These are phyloP conservation scores for Cordyceps sp. DNA, from an alignment of 2,329 filamentous ascomycete genomes.

Conservation along the genomic window DNA sequence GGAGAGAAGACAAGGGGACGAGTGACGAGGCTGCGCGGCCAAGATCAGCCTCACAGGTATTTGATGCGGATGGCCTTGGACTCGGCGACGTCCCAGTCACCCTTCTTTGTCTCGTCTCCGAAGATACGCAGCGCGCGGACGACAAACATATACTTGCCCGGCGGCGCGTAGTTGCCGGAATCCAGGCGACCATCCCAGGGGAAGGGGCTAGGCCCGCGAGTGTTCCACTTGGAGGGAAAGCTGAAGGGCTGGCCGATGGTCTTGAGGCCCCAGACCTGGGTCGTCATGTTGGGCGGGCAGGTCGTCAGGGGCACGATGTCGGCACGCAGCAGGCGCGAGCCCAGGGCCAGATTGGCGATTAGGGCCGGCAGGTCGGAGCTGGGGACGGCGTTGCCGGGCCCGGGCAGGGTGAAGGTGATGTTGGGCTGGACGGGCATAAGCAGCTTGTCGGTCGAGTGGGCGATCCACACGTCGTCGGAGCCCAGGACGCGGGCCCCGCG, in stretches of 20 bases:
- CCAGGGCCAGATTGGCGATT: conserved; percentile 25
- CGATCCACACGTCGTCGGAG: conserved; percentile 10
- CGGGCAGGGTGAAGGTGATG: conserved; percentile 23
- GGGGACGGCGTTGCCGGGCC: conserved; percentile 17
- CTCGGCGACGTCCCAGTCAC: conserved; percentile 29
- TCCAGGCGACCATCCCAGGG: conserved; percentile 29
- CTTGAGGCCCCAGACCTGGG: conserved; percentile 19
- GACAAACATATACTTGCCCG: conserved; percentile 31
- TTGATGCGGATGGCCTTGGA: conserved; percentile 25
- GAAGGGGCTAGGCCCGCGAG: conserved; percentile 9
- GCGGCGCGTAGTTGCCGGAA: conserved; percentile 28
- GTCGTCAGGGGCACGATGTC: conserved; percentile 24
- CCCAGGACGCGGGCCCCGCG: conserved; percentile 12
- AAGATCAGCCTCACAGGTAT: conserved; percentile 10
- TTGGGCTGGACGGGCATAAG: conserved; percentile 12
- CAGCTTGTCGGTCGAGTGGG: conserved; percentile 16
- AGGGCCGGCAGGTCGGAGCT: conserved; percentile 20
- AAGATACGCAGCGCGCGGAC: conserved; percentile 33
- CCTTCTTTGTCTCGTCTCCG: conserved; percentile 24
- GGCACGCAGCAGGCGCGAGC: conserved; percentile 24
- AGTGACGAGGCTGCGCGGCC: no score
- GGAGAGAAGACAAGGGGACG: no score
- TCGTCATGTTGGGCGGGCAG: conserved; percentile 11
- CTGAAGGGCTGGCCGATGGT: conserved; percentile 24
- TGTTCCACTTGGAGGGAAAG: conserved; percentile 20